Conservation (phyloP, 139 green algal species). For the Chlorella sp. region DNA sequence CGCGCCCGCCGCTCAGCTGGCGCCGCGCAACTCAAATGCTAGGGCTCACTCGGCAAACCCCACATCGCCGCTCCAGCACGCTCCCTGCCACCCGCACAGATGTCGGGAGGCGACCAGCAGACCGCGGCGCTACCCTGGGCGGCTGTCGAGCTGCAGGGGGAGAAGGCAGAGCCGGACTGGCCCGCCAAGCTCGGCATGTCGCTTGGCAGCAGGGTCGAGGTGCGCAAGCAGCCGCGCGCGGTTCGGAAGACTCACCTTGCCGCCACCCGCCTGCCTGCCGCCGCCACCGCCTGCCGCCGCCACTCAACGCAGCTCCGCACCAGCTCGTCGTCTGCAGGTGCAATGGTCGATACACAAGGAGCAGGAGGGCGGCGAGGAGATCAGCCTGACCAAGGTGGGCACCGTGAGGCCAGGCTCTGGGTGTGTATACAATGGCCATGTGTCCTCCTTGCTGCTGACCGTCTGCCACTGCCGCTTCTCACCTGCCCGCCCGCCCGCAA, state of each 20-base stretch:
- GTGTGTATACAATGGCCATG: too few relatives aligned
- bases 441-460: neutral
- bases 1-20: too few relatives aligned
- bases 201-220: neutral
- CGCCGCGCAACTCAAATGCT: neutral
- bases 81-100: neutral
- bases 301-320: too few relatives aligned
- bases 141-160: neutral
- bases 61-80: neutral
- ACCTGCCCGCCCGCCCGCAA: neutral
- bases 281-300: too few relatives aligned
- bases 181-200: neutral
- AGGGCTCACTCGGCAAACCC: neutral
- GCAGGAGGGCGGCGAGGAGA: neutral
- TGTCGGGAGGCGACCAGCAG: neutral
- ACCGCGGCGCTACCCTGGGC: conserved; percentile 13
- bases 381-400: neutral
- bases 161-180: neutral
- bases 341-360: neutral
- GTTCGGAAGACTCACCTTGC: too few relatives aligned
- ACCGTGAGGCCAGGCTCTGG: too few relatives aligned
- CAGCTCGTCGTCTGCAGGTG: too few relatives aligned
- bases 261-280: too few relatives aligned
- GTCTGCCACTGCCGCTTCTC: neutral
- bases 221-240: neutral